phyloP scores from a whole-genome alignment of 441 rosid genomes.

The Gossypium davidsonii region DNA sequence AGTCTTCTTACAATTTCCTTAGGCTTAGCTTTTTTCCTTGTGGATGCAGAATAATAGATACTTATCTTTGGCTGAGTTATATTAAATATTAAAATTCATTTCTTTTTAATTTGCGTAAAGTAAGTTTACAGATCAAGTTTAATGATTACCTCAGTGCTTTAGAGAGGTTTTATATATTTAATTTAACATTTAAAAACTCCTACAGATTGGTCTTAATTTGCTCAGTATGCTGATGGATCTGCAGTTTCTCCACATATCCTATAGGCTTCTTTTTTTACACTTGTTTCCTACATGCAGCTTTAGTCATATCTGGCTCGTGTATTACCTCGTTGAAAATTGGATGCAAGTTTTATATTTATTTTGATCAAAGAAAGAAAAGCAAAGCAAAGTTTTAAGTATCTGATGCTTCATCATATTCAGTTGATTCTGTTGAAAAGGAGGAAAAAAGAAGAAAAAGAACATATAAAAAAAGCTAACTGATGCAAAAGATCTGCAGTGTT shows the following conservation, averaged over 20 bases:
- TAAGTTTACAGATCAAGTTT: background rate
- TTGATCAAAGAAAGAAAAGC: background rate
- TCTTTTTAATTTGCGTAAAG: background rate
- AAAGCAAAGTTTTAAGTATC: background rate
- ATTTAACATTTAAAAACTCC: background rate
- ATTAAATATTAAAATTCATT: background rate
- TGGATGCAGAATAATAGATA: background rate
- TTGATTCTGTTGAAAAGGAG: background rate
- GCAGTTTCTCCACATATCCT: background rate
- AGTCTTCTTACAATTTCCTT: constrained; percentile 7
- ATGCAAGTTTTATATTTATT: background rate
- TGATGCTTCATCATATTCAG: constrained; percentile 2
- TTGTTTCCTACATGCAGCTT: constrained; percentile 3
- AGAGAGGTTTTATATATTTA: background rate
- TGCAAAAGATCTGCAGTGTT: background rate
- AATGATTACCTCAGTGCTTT: background rate
- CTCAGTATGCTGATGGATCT: background rate
- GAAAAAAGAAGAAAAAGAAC: background rate
- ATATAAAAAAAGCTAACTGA: background rate
- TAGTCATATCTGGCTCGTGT: background rate
- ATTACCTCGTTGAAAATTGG: background rate
- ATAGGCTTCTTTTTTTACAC: background rate
- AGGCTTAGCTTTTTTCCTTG: background rate
- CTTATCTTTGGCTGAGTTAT: background rate
- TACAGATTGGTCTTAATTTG: background rate